Evolutionary conservation across 129 eudicot species (phyloP).

Genomic region (Pulicaria dysenterica): DNA sequence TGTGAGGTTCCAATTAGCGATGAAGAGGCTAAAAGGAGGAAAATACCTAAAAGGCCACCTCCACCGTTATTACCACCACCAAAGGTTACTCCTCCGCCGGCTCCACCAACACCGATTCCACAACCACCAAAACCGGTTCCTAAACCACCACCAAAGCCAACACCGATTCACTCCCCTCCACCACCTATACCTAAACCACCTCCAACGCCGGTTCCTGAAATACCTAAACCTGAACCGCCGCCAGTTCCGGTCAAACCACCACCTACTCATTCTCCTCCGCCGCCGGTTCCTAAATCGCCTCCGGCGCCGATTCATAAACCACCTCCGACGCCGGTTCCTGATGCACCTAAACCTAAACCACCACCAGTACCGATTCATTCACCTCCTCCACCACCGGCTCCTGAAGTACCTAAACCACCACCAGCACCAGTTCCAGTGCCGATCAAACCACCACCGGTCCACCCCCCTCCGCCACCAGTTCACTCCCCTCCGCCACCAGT

Average conservation of each 20-base stretch:
- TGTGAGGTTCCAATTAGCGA: conserved; percentile 23
- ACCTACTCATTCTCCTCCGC: conserved; percentile 16
- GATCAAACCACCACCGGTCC: conserved; percentile 24
- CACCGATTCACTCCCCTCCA: conserved; percentile 25
- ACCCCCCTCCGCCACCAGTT: conserved; percentile 32
- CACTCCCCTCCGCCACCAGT: conserved; percentile 41
- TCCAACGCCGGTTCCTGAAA: conserved; percentile 16
- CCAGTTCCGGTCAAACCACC: neutral
- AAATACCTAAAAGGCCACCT: conserved; percentile 17
- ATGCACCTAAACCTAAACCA: conserved; percentile 7
- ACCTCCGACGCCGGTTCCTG: conserved; percentile 7
- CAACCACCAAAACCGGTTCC: conserved; percentile 21
- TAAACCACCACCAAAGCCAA: neutral
- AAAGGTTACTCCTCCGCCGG: neutral
- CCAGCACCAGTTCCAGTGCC: conserved; percentile 29
- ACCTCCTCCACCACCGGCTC: conserved; percentile 25
- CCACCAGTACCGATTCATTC: conserved; percentile 25
- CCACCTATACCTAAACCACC: conserved; percentile 14
- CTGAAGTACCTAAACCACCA: conserved; percentile 21
- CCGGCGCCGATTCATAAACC: conserved; percentile 23
- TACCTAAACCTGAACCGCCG: conserved; percentile 10
- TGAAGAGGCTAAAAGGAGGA: conserved; percentile 27
- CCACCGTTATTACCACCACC: conserved; percentile 14
- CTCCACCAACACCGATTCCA: conserved; percentile 1
- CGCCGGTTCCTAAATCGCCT: conserved; percentile 26